A percentile compares a stretch with the other conserved stretches of the same genome.
Conservation (phyloP, 495 filamentous ascomycete species). For the Glarea lozoyensis region DNA sequence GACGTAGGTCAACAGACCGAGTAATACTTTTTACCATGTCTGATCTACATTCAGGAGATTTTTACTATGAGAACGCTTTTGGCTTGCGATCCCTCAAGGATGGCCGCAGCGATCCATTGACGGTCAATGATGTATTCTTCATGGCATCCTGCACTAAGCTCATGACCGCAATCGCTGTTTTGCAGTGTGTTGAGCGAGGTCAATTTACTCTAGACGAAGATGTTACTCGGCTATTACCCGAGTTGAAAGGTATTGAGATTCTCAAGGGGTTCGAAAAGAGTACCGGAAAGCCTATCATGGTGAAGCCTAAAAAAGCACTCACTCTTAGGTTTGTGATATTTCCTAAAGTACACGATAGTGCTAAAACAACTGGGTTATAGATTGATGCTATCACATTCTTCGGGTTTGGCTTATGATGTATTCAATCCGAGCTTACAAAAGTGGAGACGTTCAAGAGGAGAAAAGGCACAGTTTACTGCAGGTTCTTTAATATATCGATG, state of each 20-base stretch:
- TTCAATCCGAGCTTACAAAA: background rate
- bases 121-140: constrained; percentile 43
- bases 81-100: constrained; percentile 7
- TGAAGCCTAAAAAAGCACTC: constrained; percentile 5
- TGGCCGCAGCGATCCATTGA: constrained; percentile 28
- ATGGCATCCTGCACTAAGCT: constrained; percentile 53
- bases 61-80: background rate
- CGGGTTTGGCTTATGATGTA: constrained; percentile 3
- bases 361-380: background rate
- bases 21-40: no score
- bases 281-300: constrained; percentile 29
- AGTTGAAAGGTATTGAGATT: constrained; percentile 20
- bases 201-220: constrained; percentile 25
- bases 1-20: no score
- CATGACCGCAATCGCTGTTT: constrained; percentile 40
- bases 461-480: background rate
- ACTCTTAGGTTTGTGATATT: constrained; percentile 5
- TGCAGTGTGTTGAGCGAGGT: constrained; percentile 53
- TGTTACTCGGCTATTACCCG: constrained; percentile 18
- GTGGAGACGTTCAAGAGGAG: background rate
- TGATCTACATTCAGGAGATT: constrained; percentile 1
- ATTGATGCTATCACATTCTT: constrained; percentile 11
- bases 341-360: background rate
- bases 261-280: constrained; percentile 15
- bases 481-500: constrained; percentile 9